Percentiles rank a stretch among this genome's conserved stretches.
These are phyloP conservation scores for Aureobasidium lini DNA, from an alignment of 2,329 filamentous ascomycete species.

Conservation along the genomic window DNA sequence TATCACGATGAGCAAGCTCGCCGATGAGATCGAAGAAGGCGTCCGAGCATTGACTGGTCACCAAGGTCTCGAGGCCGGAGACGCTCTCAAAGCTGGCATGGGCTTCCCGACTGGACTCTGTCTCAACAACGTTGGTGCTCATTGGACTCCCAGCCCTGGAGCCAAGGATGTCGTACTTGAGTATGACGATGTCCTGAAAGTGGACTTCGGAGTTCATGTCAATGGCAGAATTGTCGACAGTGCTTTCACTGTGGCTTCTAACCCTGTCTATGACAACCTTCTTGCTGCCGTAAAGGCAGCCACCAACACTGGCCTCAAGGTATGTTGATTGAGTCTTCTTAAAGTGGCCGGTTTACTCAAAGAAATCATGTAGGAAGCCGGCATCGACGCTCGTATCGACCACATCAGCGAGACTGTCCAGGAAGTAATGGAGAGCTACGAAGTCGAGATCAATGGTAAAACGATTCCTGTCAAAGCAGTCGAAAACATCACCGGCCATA, in stretches of 20 bases:
- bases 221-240: constrained; percentile 66
- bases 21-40: constrained; percentile 78
- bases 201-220: constrained; percentile 64
- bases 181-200: constrained; percentile 64
- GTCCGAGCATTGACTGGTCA: constrained; percentile 72
- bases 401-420: constrained; percentile 80
- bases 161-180: constrained; percentile 67
- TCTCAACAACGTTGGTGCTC: constrained; percentile 77
- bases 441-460: constrained; percentile 72
- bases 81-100: constrained; percentile 71
- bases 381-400: constrained; percentile 82
- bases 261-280: constrained; percentile 61
- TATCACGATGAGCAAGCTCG: constrained; percentile 71
- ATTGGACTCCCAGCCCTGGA: constrained; percentile 80
- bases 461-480: constrained; percentile 78
- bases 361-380: constrained; percentile 55
- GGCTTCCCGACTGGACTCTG: constrained; percentile 81
- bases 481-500: constrained; percentile 66
- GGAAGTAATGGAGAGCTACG: constrained; percentile 89
- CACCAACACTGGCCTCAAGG: constrained; percentile 56
- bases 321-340: constrained; percentile 23
- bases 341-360: too few species aligned
- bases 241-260: constrained; percentile 62
- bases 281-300: constrained; percentile 48
- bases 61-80: constrained; percentile 67